Evolutionary conservation across 768 basidiomycete species (phyloP).

Genomic region (Paxillus involutus): DNA sequence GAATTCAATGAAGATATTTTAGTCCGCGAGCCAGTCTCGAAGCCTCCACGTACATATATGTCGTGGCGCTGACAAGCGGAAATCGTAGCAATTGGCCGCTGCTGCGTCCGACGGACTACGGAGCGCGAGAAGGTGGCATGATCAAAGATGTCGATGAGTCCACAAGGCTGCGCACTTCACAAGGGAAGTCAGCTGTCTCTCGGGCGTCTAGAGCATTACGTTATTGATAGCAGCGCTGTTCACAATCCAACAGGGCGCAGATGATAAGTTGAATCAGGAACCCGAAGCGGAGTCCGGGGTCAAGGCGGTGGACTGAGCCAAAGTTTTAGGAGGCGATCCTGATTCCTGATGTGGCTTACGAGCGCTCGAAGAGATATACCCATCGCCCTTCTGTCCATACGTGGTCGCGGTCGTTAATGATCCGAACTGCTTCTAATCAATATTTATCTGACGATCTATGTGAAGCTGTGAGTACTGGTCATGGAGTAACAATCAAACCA

Average conservation of each 20-base stretch:
- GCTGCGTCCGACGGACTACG: background rate
- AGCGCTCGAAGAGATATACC: background rate
- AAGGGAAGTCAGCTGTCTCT: background rate
- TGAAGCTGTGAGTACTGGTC: background rate
- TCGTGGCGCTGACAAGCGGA: background rate
- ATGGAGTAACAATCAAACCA: background rate
- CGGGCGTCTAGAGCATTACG: background rate
- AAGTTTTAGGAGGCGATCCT: background rate
- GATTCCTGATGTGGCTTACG: background rate
- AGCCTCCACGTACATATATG: background rate
- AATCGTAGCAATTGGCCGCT: background rate
- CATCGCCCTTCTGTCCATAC: background rate
- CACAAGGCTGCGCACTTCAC: background rate
- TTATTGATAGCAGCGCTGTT: background rate
- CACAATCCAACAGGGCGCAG: background rate
- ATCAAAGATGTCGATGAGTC: background rate
- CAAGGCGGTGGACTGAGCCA: background rate
- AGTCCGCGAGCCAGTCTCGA: no score
- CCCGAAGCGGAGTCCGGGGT: conserved; percentile 1
- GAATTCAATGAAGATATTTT: no score
- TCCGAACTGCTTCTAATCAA: background rate
- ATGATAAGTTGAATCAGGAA: background rate
- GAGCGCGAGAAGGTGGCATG: background rate
- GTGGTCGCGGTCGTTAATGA: background rate
- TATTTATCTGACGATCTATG: background rate